Conservation (phyloP, 2,329 filamentous ascomycete species). For the Penicillium decumbens region DNA sequence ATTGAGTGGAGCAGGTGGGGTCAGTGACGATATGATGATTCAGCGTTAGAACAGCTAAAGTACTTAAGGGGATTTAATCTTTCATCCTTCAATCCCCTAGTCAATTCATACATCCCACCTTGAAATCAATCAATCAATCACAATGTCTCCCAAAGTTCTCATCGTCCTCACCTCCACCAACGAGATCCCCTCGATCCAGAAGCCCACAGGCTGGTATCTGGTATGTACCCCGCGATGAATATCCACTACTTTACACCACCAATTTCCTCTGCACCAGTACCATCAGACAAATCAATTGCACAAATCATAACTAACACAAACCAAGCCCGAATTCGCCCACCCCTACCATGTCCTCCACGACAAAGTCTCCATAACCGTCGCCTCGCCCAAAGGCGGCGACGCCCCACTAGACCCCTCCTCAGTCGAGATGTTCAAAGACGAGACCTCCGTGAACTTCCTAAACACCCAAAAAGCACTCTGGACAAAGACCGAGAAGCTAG, state of each 20-base stretch:
- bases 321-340: constrained; percentile 57
- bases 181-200: constrained; percentile 41
- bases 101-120: background rate
- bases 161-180: constrained; percentile 64
- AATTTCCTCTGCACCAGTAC: background rate
- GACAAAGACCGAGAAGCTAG: constrained; percentile 59
- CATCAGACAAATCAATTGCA: background rate
- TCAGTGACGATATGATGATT: constrained; percentile 14
- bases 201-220: constrained; percentile 67
- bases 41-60: background rate
- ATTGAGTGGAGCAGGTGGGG: background rate
- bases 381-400: constrained; percentile 59
- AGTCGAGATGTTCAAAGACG: constrained; percentile 55
- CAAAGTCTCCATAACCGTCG: constrained; percentile 53
- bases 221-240: constrained; percentile 35
- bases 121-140: constrained; percentile 1
- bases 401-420: constrained; percentile 59
- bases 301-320: background rate
- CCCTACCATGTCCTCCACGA: constrained; percentile 56
- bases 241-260: no score
- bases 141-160: constrained; percentile 56
- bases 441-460: constrained; percentile 52
- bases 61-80: background rate
- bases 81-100: background rate
- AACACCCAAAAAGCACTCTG: constrained; percentile 56